Evolutionary conservation across 2,329 filamentous ascomycete genomes (phyloP), one percentile per base, ranked within the genome.

Genomic region (Cordyceps cateniannulata): DNA sequence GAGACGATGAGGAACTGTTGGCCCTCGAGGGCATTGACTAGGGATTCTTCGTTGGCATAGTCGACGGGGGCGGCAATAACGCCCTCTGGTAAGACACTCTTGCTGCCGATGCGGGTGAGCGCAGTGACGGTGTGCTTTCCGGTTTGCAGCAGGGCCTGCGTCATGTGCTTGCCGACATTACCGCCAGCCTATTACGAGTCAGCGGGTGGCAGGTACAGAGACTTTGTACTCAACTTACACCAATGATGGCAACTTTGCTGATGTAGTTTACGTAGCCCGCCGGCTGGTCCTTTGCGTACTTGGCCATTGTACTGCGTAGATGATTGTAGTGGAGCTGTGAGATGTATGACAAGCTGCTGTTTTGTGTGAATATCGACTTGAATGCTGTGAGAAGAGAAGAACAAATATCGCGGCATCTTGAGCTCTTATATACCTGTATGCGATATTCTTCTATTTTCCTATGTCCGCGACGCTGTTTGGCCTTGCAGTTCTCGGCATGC

Each of bases 1-100:
- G 80, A 79, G 64, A 85, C 82, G 66, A 83, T 75, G 3, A 84
- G 69, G 12, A 77, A 76, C n/a, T 87, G 75, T 63, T 86, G 81
- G 60, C 75, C 81, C 24, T 71, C 66, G 2, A 87, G 75, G 2
- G 81, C 82, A 0, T 67, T 65, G 2, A 81, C 71, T 12, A 87
- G 66, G 1, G 77, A 73, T 0, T 66, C 51, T 9, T 73, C 66
- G 50, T 80, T 70, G 27, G 72, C 68, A 63, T 82, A 82, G 66
- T 81, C 72, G 29, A 85, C 70, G 3, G 66, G 62, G 29, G 71
- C 73, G 16, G 74, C 64, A 2, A 70, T 66, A 24, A 83, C 72
- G 16, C 79, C 78, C 0, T 70, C 63, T 2, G 81, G 79, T 2
- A 83, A 62, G n/a, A 63, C 71, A 56, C 69, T 72, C 0, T 63